Evolutionary conservation across 345 rosid genomes (phyloP), one percentile per base, ranked within the genome.

Genomic region (Viola odorata): DNA sequence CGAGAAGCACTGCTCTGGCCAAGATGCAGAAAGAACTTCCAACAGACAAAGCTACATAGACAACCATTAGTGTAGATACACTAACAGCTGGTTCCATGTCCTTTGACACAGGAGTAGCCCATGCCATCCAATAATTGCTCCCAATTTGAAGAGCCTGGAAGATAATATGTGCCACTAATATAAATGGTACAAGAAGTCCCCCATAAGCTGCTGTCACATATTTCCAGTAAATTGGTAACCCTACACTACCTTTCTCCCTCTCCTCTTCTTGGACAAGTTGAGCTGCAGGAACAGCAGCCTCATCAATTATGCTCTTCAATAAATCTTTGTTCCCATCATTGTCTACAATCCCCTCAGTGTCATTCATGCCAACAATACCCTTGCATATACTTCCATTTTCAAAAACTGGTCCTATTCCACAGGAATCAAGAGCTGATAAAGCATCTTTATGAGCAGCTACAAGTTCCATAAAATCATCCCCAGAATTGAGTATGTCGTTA

Each of bases 111-210:
- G 91, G 91, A 67, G 87, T 80, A 60, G 81, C 96, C 94, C 85
- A 83, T 15, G 89, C 89, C 94, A 89, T 89, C 96, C 89, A 89
- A 56, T 86, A 86, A 62, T 86, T 86, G 81, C 94, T 86, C 40
- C 91, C 87, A 37, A 86, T 89, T 77, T 86, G 89, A 59, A 86
- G 84, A 61, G 73, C 32, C 32, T 23, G 77, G 68, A 83, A 86
- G 51, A 84, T 62, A 72, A 71, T 63, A 41, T 84, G 94, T 37
- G 80, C 87, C 67, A 86, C 60, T 70, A 89, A 66, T 70, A 86
- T 78, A 53, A 80, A 66, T 17, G 96, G 96, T 59, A 83, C 86
- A 23, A 86, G 87, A 50, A 81, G 87, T 72, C 91, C 94, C 49
- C 88, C 84, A 38, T 84, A 81, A 36, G 91, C 94, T 11, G 81